Conservation (phyloP, 495 filamentous ascomycete genomes). For the Durotheca rogersii region DNA sequence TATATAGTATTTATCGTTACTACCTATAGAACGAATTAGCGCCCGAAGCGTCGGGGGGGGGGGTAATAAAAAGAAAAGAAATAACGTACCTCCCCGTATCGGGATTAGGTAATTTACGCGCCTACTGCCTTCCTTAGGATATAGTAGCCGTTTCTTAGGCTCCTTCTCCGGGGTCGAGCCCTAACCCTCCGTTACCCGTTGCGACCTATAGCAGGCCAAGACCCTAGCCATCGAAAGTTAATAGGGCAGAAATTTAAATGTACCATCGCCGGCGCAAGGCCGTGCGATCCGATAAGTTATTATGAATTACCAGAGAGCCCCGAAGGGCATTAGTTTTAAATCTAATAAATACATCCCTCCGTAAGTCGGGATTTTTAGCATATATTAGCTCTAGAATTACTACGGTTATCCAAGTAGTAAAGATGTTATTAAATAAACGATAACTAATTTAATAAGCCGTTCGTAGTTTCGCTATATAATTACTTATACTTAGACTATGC, state of each 20-base stretch:
- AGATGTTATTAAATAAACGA: conserved; percentile 69
- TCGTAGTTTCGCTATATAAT: conserved; percentile 60
- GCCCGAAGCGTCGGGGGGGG: no score
- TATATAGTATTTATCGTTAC: conserved; percentile 59
- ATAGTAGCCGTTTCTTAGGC: conserved; percentile 49
- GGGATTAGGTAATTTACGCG: conserved; percentile 55
- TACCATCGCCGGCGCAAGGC: conserved; percentile 63
- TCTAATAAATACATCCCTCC: conserved; percentile 71
- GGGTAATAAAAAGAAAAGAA: no score
- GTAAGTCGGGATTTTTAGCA: conserved; percentile 65
- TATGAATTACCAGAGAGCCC: conserved; percentile 64
- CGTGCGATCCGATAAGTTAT: conserved; percentile 67
- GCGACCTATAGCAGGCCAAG: conserved; percentile 40
- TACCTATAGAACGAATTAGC: no score
- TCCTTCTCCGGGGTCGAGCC: conserved; percentile 49
- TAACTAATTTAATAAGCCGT: conserved; percentile 74
- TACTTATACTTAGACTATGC: conserved; percentile 72
- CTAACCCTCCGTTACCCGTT: conserved; percentile 58
- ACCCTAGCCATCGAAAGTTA: conserved; percentile 58
- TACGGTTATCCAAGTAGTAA: conserved; percentile 69
- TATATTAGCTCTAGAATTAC: conserved; percentile 77
- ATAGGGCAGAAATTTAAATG: conserved; percentile 70
- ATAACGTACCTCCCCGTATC: conserved; percentile 51
- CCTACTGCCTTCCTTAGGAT: conserved; percentile 51
- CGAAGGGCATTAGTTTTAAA: conserved; percentile 67